Conservation (phyloP, 2,329 filamentous ascomycete species). For the Scedosporium minutisporum region DNA sequence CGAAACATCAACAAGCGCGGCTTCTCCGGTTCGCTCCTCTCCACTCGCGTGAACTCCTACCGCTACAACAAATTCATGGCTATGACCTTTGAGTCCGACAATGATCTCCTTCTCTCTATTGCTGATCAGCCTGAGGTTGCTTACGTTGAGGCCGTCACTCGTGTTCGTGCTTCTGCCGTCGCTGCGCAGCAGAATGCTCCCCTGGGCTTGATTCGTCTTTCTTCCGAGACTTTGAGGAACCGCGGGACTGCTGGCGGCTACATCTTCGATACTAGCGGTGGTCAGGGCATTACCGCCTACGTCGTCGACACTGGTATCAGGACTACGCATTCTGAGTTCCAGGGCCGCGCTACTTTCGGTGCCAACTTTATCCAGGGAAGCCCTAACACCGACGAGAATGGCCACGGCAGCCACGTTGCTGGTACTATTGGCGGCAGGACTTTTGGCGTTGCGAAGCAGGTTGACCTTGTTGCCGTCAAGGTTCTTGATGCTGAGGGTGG, state of each 20-base stretch:
- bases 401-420: conserved; percentile 55
- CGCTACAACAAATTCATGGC: conserved; percentile 36
- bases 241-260: conserved; percentile 26
- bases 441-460: conserved; percentile 53
- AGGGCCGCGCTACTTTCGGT: conserved; percentile 42
- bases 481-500: conserved; percentile 39
- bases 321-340: conserved; percentile 44
- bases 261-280: conserved; percentile 42
- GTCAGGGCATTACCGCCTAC: conserved; percentile 49
- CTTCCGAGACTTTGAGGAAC: conserved; percentile 23
- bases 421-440: conserved; percentile 52
- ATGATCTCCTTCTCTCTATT: conserved; percentile 38
- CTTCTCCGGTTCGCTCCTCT: conserved; percentile 35
- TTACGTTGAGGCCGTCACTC: conserved; percentile 44
- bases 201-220: conserved; percentile 43
- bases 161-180: conserved; percentile 31
- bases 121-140: conserved; percentile 37
- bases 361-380: conserved; percentile 40
- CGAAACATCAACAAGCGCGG: conserved; percentile 46
- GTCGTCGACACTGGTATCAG: conserved; percentile 58
- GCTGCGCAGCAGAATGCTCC: conserved; percentile 44
- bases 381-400: conserved; percentile 45
- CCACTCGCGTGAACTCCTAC: conserved; percentile 35
- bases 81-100: conserved; percentile 42
- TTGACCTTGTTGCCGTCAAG: conserved; percentile 48